Conservation (phyloP, 176 grass and related monocot genomes). For the Aechmea fasciata region DNA sequence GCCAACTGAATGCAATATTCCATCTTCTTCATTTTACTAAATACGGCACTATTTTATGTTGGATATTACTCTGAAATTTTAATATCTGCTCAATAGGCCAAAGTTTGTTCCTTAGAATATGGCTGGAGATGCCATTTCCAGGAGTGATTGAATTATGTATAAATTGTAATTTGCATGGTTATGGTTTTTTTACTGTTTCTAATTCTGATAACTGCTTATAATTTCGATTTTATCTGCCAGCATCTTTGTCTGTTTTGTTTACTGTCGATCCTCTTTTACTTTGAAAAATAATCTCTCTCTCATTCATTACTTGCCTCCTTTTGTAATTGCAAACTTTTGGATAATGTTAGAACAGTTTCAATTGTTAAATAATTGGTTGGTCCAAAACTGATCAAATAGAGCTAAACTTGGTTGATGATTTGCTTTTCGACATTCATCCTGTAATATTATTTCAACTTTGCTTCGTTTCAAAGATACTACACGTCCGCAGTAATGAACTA, state of each 20-base stretch:
- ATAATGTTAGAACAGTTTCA: neutral
- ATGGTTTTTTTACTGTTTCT: neutral
- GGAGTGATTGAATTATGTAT: neutral
- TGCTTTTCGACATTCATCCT: too few relatives aligned
- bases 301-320: too few relatives aligned
- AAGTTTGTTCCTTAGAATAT: neutral
- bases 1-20: neutral
- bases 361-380: neutral
- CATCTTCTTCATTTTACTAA: neutral
- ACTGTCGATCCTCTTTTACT: too few relatives aligned
- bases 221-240: too few relatives aligned
- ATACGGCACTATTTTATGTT: neutral
- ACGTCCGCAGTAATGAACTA: too few relatives aligned
- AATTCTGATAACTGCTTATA: neutral
- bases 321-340: neutral
- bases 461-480: too few relatives aligned
- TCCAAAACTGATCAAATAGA: neutral
- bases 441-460: neutral
- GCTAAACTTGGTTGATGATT: too few relatives aligned
- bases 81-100: neutral
- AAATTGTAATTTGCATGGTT: neutral
- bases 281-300: too few relatives aligned
- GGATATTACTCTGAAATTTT: neutral
- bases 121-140: neutral
- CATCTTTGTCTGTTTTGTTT: too few relatives aligned